Percentiles rank a stretch among this genome's conserved stretches.
Conservation (phyloP, 164 flowering plant species). For the Magnolia sinica region DNA sequence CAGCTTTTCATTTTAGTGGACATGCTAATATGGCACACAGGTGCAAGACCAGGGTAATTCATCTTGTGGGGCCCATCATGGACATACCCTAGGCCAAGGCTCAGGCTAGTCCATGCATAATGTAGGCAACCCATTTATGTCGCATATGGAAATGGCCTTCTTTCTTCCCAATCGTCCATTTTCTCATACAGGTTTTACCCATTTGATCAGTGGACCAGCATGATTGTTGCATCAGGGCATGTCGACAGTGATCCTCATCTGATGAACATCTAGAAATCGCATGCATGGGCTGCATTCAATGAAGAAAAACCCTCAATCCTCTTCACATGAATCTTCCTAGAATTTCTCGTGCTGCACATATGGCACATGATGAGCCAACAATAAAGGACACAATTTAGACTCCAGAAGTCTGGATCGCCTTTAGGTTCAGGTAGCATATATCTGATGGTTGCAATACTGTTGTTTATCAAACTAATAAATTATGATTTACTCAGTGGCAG, state of each 20-base stretch:
- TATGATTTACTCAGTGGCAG: neutral
- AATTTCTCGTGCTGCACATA: neutral
- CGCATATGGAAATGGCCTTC: too few species aligned
- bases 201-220: too few species aligned
- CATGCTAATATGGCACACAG: too few species aligned
- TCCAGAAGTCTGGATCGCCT: neutral
- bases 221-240: too few species aligned
- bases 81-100: too few species aligned
- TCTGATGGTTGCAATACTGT: neutral
- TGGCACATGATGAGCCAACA: neutral
- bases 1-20: too few species aligned
- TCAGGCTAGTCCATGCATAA: too few species aligned
- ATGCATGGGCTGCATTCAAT: neutral
- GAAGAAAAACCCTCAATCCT: neutral
- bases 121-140: too few species aligned
- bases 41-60: too few species aligned
- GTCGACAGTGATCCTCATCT: neutral
- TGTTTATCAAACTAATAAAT: neutral
- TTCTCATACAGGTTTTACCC: too few species aligned
- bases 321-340: neutral
- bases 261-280: neutral
- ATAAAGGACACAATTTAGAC: neutral
- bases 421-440: neutral
- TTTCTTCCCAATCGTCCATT: too few species aligned
- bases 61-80: too few species aligned